Base-by-base conservation (phyloP, 2,329 filamentous ascomycete genomes). In the Colletotrichum sp. region DNA sequence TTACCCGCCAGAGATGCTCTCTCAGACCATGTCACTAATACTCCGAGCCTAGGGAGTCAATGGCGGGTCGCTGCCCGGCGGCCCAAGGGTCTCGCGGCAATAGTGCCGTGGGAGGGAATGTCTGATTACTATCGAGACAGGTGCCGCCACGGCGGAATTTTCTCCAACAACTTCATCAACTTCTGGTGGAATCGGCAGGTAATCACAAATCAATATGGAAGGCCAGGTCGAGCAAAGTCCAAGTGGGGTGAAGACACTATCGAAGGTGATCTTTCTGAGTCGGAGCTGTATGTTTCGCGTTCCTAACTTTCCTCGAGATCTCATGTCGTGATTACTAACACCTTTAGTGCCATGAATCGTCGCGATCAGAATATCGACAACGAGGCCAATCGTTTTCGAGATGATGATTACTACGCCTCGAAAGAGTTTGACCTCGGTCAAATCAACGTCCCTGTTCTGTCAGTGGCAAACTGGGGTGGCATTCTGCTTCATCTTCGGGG, bases 181-280 rank as follows among this genome's bases (percentile, higher is more conserved):
- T 90, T 92, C 78, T 94, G 92, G 92, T 94, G 92, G 92, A 88
- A 93, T 78, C 86, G 91, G 0, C 92, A 94, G 80, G 91, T 94
- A 7, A 84, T 93, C 8, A 86, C 86, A 0, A 94, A 94, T 79
- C 93, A 95, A 81, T 95, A 95, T 75, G 93, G 93, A 86, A 88
- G 4, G 88, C 87, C 2, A 83, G 89, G 43, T 82, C 65, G 8
- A 58, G 26, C 61, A 5, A 82, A 2, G 9, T 87, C 85, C 3
- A 83, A 86, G 4, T 89, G 89, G 0, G 85, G 79, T 78, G 72
- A 74, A 58, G 89, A 88, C 67, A 92, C 91, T 0, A 84, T 92
- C 30, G 92, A 93, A 76, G 92, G 92, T 2, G 86, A 91, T 74
- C 82, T 93, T 0, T 80, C 87, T 0, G 88, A 89, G 28, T 30